Conservation (phyloP, 257 asterid genomes). For the Penstemon barbatus region DNA sequence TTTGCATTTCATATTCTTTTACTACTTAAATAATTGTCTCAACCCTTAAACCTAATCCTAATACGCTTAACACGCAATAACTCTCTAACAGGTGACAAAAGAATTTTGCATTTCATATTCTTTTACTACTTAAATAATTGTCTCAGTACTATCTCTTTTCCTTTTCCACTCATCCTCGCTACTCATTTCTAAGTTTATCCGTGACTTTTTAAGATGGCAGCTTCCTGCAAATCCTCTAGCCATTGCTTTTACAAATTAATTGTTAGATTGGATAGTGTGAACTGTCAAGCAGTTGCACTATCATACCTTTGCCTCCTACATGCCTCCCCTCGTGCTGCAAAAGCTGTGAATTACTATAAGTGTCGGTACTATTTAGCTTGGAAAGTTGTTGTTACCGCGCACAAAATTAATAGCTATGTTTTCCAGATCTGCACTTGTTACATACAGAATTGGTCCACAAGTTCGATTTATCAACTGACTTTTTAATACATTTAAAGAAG, state of each 20-base stretch:
- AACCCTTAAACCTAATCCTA: too few relatives aligned
- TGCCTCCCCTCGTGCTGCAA: neutral
- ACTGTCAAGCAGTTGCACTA: neutral
- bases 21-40: too few relatives aligned
- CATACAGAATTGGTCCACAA: neutral
- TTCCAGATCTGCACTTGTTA: neutral
- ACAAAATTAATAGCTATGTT: too few relatives aligned
- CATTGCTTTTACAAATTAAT: too few relatives aligned
- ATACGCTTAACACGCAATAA: too few relatives aligned
- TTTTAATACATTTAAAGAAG: neutral
- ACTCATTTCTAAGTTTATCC: neutral
- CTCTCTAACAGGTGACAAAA: too few relatives aligned
- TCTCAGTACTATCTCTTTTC: neutral
- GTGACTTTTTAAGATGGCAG: neutral
- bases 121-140: too few relatives aligned
- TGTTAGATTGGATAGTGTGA: neutral
- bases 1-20: too few relatives aligned
- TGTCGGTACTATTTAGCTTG: too few relatives aligned
- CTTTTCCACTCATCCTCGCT: neutral
- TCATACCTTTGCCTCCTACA: neutral
- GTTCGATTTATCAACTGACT: neutral
- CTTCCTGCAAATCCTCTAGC: neutral
- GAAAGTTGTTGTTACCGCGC: too few relatives aligned
- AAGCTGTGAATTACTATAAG: neutral
- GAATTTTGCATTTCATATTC: too few relatives aligned